phyloP scores from a whole-genome alignment of 106 monocot genomes.

The Dendrobium catenatum region DNA sequence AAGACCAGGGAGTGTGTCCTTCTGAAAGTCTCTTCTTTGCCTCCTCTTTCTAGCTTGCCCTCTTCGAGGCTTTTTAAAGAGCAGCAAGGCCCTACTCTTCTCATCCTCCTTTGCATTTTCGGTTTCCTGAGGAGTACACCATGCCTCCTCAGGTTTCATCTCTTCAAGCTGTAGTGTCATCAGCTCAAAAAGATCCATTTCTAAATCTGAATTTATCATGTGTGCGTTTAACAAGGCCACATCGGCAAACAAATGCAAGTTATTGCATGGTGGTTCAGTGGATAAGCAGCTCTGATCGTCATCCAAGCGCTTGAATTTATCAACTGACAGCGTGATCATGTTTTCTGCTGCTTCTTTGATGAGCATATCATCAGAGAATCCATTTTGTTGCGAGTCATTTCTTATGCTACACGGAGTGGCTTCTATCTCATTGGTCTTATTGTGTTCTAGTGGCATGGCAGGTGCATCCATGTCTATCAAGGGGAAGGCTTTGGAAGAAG shows the following conservation, averaged over 20 bases:
- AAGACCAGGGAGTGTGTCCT: constrained; percentile 66
- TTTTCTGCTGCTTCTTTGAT: constrained; percentile 36
- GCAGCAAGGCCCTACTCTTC: constrained; percentile 13
- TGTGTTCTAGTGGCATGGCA: background rate
- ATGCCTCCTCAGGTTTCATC: constrained; percentile 37
- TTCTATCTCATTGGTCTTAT: background rate
- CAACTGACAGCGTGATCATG: constrained; percentile 30
- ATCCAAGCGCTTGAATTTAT: constrained; percentile 1
- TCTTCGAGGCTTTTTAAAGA: constrained; percentile 34
- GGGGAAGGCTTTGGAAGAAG: constrained; percentile 10
- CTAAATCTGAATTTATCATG: background rate
- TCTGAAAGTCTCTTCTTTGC: constrained; percentile 72
- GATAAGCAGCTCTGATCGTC: background rate
- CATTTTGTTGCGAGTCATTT: constrained; percentile 3
- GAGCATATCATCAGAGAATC: constrained; percentile 6
- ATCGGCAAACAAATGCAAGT: constrained; percentile 53
- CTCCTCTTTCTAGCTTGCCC: constrained; percentile 43
- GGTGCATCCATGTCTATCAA: constrained; percentile 35
- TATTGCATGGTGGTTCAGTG: background rate
- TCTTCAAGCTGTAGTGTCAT: constrained; percentile 60
- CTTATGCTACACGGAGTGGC: background rate
- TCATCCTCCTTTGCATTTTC: background rate
- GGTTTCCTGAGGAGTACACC: background rate
- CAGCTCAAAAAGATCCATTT: constrained; percentile 51
- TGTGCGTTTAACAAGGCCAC: constrained; percentile 15